These are phyloP conservation scores for Hymenochaete sp. DNA, from an alignment of 1,284 basidiomycete species.

Conservation along the genomic window DNA sequence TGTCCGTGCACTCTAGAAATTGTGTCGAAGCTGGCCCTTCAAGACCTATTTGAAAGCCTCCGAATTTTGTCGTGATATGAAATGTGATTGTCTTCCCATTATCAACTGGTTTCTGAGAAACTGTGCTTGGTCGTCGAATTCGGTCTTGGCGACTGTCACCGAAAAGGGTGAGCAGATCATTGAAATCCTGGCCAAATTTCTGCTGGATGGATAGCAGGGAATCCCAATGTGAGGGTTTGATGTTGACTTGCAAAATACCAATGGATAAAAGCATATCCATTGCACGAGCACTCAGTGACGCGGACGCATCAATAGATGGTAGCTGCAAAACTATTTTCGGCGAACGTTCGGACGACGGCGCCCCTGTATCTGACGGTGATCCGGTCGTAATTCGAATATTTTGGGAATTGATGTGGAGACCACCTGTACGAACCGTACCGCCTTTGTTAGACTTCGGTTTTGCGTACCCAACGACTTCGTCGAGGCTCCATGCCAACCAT, in stretches of 20 bases:
- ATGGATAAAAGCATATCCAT: slow-evolving; percentile 53
- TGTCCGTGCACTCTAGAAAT: slow-evolving; percentile 65
- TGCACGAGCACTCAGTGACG: slow-evolving; percentile 39
- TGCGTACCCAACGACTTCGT: slow-evolving; percentile 40
- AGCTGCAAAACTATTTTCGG: slow-evolving; percentile 42
- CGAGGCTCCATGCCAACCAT: slow-evolving; percentile 68
- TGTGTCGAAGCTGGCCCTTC: slow-evolving; percentile 63
- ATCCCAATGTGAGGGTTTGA: slow-evolving; percentile 77
- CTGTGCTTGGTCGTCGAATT: slow-evolving; percentile 9
- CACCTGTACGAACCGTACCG: slow-evolving; percentile 41
- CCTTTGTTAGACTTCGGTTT: slow-evolving; percentile 32
- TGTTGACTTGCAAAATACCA: slow-evolving; percentile 58
- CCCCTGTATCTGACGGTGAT: slow-evolving; percentile 20
- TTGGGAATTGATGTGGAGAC: slow-evolving; percentile 56
- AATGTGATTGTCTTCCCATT: slow-evolving; percentile 12
- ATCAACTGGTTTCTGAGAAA: slow-evolving; percentile 2
- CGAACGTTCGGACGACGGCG: slow-evolving; percentile 26
- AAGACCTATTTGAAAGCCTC: slow-evolving; percentile 69
- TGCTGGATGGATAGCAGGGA: slow-evolving; percentile 71
- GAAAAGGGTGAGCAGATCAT: slow-evolving; percentile 61
- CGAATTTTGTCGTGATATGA: slow-evolving; percentile 49
- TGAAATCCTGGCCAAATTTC: slow-evolving; percentile 80
- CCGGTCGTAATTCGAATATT: slow-evolving; percentile 52
- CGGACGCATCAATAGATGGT: slow-evolving; percentile 55
- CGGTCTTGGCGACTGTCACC: slow-evolving; percentile 46